Base-by-base conservation (phyloP, 768 basidiomycete species). In the Megacollybia marginata region DNA sequence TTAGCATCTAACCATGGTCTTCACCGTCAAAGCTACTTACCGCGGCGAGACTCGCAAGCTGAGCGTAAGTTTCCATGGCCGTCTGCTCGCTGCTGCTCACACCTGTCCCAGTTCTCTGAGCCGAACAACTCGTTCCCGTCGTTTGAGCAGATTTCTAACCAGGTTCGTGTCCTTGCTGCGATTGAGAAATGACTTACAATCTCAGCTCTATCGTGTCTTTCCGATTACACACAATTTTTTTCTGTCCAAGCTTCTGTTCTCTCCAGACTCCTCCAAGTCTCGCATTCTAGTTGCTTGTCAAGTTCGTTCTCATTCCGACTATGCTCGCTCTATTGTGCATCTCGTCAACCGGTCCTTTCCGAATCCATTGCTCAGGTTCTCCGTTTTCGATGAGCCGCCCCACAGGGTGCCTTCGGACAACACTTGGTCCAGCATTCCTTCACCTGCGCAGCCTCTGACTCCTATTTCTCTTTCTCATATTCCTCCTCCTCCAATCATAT, bases 11-110 rank as follows among this genome's bases (percentile, higher is more conserved):
- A 28, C 55, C 56, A 65, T 70, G 67, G 82, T 83, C 78, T 88
- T 88, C 71, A 79, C 79, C 50, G 76, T 89, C 60, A 90, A 90
- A 66, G 85, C 81, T n/a, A 85, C 84, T 18, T 88, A 87, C 62
- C 69, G 75, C 48, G 67, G 69, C 31, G 84, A 89, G 62, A 86
- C 79, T 50, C 78, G 88, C 57, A 86, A 78, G 56, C 72, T 86
- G 56, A 28, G 23, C 6, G 23, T 28, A 28, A 28, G 23, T 28
- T 28, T 28, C 6, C 23, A n/a, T 28, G 23, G 2, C 6, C 23
- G 2, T 6, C 23, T 28, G 6, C 23, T 28, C 23, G 23, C 23
- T 6, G 6, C 23, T 6, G 23, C 23, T 28, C 23, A 28, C 23
- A 6, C 6, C 6, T 28, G 4, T 28, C 23, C 23, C 67, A 76